Base-by-base conservation (phyloP, 2,329 filamentous ascomycete species). In the Colletotrichum musae region DNA sequence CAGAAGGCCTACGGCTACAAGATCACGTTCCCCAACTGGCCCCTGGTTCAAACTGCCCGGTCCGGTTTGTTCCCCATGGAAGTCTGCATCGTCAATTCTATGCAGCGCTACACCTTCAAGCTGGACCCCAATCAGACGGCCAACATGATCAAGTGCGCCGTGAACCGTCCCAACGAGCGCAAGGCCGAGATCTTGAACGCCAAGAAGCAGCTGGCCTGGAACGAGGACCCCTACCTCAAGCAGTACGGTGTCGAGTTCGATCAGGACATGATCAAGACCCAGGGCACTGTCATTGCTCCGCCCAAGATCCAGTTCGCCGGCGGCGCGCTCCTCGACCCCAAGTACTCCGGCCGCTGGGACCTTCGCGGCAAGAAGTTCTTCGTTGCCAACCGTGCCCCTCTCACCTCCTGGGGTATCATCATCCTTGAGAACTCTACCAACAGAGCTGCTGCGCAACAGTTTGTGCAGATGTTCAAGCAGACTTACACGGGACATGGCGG, bases 101-200 rank as follows among this genome's bases (percentile, higher is more conserved):
- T 88, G 76, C 90, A 92, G 76, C 83, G 88, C 0, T 93, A 91
- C 72, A 82, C 83, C 0, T 91, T 83, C 80, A 93, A 92, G 79
- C 78, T 93, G 1, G 86, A 86, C 61, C 83, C 86, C 0, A 77
- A 81, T 0, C 86, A 97, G 81, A 98, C 95, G 0, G 83, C 91
- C 0, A 82, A 87, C 5, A 99, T 99, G 96, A 98, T 99, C 83
- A 95, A 93, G 79, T 94, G 95, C 75, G 95, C 95, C 0, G 95
- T 97, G 5, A 94, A 92, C 6, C 87, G 91, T 1, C 96, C 96
- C 0, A 77, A 79, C 0, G 78, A 90, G 36, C 93, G 96, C n/a
- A 88, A 89, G 72, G 74, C 78, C 0, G 89, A 92, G 21, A 94
- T 98, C 73, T 82, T 90, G 57, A 78, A 87, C 4, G 92, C 92